Base-by-base conservation (phyloP, 106 monocot species). In the Gastrodia elata region DNA sequence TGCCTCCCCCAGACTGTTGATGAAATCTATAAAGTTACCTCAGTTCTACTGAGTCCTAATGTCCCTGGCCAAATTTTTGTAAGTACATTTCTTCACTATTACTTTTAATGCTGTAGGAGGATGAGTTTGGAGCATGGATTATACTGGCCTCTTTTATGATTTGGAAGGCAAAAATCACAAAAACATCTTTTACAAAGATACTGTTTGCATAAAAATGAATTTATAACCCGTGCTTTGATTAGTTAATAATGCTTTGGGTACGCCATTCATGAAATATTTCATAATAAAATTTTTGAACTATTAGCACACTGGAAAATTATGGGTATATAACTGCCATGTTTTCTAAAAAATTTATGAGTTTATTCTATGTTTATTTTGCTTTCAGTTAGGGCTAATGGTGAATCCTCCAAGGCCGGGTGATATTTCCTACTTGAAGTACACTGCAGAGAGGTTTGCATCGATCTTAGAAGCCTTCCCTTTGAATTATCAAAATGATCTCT, bases 31-130 rank as follows among this genome's bases (percentile, higher is more conserved):
- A 99, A 99, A 73, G 93, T 99, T 76, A 77, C 98, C 57, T 99
- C 98, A 56, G 71, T 99, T 79, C 80, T 93, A 44, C 98, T 99
- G 73, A 93, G 98, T 73, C 93, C 93, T 42, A 99, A 91, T 80
- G 93, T 99, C 6, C 88, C 98, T 41, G 93, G 93, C 30, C 98
- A 99, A 72, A 99, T 99, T 80, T 99, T 99, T 82, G 98, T 99
- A 89, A 93, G 98, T 93, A 34, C 52, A 84, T 65, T 73, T 43
- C 58, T n/a, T 39, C 14, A 39, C 4, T 35, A 36, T 73, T 36
- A 39, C 14, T 69, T 69, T 40, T 68, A 2, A 24, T 68, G 38
- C 2, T 61, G 1, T 32, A 32, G 32, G 61, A 32, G 61, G 30
- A 13, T 61, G 28, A 13, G 61, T 30, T 11, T 11, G 22, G 26